Evolutionary conservation across 176 grass and related monocot species (phyloP).

Genomic region (Calamus simplicifolius): DNA sequence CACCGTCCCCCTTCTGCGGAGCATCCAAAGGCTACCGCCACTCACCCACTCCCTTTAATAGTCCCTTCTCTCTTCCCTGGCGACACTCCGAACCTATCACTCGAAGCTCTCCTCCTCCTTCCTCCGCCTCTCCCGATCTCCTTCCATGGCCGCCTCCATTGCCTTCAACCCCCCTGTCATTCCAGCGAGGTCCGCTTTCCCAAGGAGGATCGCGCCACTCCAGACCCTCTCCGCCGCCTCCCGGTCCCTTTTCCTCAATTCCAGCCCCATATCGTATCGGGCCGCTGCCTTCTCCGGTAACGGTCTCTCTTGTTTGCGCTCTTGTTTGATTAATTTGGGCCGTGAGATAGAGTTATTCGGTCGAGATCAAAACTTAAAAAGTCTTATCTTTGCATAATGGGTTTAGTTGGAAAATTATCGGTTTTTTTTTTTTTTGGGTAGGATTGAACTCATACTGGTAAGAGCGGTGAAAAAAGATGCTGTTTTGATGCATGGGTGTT

Average conservation of each 20-base stretch:
- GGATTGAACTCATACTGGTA: too few species aligned
- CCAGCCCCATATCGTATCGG: slow-evolving; percentile 1
- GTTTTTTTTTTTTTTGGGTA: too few species aligned
- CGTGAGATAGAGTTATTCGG: background rate
- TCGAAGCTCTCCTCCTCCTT: background rate
- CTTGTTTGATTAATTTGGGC: background rate
- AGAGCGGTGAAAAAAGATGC: too few species aligned
- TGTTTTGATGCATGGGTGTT: too few species aligned
- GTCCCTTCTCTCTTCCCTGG: background rate
- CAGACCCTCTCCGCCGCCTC: background rate
- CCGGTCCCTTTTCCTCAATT: background rate
- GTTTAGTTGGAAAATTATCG: too few species aligned
- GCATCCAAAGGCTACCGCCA: too few species aligned
- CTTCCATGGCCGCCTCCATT: slow-evolving; percentile 23
- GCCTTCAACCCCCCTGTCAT: slow-evolving; percentile 10
- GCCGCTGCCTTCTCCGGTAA: slow-evolving; percentile 14
- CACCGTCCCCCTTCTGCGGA: too few species aligned
- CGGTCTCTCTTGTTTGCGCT: background rate
- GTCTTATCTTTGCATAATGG: background rate
- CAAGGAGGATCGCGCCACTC: slow-evolving; percentile 9
- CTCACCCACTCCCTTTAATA: too few species aligned
- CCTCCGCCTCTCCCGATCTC: slow-evolving; percentile 17
- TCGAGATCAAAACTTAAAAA: background rate
- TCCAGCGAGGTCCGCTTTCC: background rate
- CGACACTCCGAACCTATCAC: background rate